These are phyloP conservation scores for Rhodamnia rubescens DNA, from an alignment of 345 rosid genomes.

Conservation along the genomic window DNA sequence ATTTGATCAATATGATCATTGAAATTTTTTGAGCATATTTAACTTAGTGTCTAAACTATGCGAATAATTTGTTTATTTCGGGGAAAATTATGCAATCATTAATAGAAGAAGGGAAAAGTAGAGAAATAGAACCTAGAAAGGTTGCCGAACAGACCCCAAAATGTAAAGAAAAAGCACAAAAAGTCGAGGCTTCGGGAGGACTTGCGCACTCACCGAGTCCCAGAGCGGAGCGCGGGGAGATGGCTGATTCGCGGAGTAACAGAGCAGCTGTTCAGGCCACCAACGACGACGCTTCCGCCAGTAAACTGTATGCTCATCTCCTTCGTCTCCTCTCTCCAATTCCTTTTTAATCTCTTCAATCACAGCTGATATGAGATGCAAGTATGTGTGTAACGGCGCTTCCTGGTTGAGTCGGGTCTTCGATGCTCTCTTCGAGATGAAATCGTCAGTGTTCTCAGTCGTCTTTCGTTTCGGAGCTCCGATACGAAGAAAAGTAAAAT, in stretches of 20 bases:
- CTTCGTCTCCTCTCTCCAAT: background rate
- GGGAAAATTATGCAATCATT: too few relatives aligned
- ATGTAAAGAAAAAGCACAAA: background rate
- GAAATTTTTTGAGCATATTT: too few relatives aligned
- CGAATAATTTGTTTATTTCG: too few relatives aligned
- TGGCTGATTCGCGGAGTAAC: conserved; percentile 54
- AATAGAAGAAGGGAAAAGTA: too few relatives aligned
- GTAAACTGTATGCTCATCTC: conserved; percentile 47
- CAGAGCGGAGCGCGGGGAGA: conserved; percentile 18
- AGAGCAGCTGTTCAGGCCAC: conserved; percentile 90
- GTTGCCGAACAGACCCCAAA: background rate
- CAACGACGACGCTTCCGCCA: conserved; percentile 94
- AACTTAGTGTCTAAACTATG: too few relatives aligned
- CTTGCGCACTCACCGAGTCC: background rate
- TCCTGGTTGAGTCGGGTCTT: background rate
- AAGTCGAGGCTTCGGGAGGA: background rate
- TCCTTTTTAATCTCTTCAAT: background rate
- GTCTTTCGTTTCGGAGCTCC: background rate
- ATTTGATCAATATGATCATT: too few relatives aligned
- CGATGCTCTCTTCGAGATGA: background rate
- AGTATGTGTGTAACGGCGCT: background rate
- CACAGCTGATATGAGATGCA: background rate
- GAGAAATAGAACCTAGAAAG: too few relatives aligned
- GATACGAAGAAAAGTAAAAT: background rate
- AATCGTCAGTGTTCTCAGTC: background rate